Conservation (phyloP, 1,284 basidiomycete genomes). For the Ceratobasidium sp. region DNA sequence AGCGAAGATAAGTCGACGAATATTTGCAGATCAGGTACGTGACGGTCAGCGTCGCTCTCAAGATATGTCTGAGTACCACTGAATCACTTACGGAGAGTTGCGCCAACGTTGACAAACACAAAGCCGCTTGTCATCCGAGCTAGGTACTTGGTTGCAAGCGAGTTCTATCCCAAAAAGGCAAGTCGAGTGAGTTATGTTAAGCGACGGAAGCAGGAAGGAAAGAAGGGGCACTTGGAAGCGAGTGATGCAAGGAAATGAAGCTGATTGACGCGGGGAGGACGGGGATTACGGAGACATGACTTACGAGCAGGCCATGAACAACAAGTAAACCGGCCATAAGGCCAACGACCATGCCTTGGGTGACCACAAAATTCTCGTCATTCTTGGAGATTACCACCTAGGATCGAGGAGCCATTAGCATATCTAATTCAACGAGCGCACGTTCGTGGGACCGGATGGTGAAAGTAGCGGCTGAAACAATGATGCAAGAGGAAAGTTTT, state of each 20-base stretch:
- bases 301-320: constrained; percentile 72
- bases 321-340: constrained; percentile 74
- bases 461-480: constrained; percentile 47
- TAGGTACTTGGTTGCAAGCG: constrained; percentile 79
- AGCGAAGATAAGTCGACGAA: no score
- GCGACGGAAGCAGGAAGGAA: neutral
- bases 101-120: constrained; percentile 86
- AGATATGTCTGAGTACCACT: constrained; percentile 15
- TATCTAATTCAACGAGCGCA: neutral
- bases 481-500: neutral
- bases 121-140: constrained; percentile 80
- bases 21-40: no score
- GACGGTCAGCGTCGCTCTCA: no score
- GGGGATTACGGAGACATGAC: constrained; percentile 40
- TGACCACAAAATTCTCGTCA: constrained; percentile 48
- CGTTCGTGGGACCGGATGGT: constrained; percentile 10
- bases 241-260: neutral
- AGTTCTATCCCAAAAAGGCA: constrained; percentile 62
- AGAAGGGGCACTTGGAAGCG: neutral
- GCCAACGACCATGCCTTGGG: constrained; percentile 72
- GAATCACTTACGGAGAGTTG: constrained; percentile 60
- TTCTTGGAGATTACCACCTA: constrained; percentile 35
- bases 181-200: constrained; percentile 15
- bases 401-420: neutral
- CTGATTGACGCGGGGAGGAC: neutral